phyloP scores from a whole-genome alignment of 2,329 filamentous ascomycete genomes.

The Acephala macrosclerotiorum region DNA sequence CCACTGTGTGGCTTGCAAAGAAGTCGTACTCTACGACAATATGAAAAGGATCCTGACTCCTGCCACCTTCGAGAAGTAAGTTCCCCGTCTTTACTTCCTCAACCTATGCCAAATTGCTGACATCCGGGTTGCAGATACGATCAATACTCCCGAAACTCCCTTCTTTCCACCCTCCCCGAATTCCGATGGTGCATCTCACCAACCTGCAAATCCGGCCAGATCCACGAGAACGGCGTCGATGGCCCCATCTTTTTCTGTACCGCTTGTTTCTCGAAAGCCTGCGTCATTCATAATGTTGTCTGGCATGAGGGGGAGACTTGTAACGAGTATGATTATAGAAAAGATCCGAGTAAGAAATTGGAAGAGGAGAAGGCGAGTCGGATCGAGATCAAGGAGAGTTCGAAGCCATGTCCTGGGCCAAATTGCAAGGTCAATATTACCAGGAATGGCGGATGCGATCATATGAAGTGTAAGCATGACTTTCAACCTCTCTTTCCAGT shows the following conservation, averaged over 20 bases:
- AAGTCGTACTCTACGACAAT: background rate
- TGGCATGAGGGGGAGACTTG: conserved; percentile 7
- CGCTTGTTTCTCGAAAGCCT: background rate
- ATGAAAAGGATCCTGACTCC: conserved; percentile 4
- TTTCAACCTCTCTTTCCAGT: no score
- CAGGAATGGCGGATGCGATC: conserved; percentile 9
- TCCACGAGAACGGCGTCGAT: background rate
- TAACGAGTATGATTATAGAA: background rate
- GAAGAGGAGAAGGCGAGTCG: background rate
- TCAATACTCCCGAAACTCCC: conserved; percentile 6
- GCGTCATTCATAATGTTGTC: conserved; percentile 8
- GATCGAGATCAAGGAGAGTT: background rate
- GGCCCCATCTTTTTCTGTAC: conserved; percentile 9
- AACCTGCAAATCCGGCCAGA: conserved; percentile 6
- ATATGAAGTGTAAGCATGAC: conserved; percentile 13
- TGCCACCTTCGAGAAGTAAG: background rate
- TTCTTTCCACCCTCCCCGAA: background rate
- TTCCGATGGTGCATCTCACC: conserved; percentile 12
- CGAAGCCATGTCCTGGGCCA: background rate
- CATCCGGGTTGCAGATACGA: background rate
- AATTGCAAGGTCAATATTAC: conserved; percentile 5
- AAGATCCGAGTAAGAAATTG: background rate
- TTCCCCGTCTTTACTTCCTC: background rate
- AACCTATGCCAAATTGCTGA: background rate
- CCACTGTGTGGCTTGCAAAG: conserved; percentile 8